phyloP scores from a whole-genome alignment of 1,139 yeast species.

The Yamadazyma atmosphaerica region DNA sequence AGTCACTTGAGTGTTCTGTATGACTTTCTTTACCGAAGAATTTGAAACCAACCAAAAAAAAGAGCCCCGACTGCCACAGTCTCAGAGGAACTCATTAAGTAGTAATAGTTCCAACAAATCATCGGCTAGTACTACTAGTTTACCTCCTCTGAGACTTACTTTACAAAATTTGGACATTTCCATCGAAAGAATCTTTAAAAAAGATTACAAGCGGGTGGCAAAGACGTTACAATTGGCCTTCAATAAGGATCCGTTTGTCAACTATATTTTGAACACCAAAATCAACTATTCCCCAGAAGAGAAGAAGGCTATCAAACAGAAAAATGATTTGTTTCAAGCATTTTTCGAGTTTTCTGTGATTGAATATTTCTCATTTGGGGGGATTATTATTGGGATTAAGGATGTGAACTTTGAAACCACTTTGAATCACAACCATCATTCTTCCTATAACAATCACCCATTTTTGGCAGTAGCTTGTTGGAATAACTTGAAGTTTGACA shows the following conservation, averaged over 20 bases:
- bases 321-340: constrained; percentile 35
- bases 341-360: constrained; percentile 39
- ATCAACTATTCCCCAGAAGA: constrained; percentile 19
- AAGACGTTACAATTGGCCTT: constrained; percentile 39
- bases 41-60: constrained; percentile 35
- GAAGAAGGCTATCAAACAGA: constrained; percentile 21
- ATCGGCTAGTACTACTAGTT: constrained; percentile 1
- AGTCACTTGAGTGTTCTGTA: background rate
- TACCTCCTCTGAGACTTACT: constrained; percentile 18
- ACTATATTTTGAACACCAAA: constrained; percentile 38
- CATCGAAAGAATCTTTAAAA: constrained; percentile 30
- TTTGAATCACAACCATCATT: constrained; percentile 7
- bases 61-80: constrained; percentile 46
- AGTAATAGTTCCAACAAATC: background rate
- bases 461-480: constrained; percentile 42
- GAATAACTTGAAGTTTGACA: constrained; percentile 32
- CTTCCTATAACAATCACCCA: constrained; percentile 15
- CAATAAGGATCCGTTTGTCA: constrained; percentile 43
- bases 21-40: constrained; percentile 30
- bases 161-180: constrained; percentile 26
- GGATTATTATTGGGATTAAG: constrained; percentile 33
- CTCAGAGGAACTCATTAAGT: constrained; percentile 24
- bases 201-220: constrained; percentile 41
- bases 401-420: constrained; percentile 32
- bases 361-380: constrained; percentile 36